These are phyloP conservation scores for Chimonanthus salicifolius DNA, from an alignment of 164 flowering plant genomes.

Conservation along the genomic window DNA sequence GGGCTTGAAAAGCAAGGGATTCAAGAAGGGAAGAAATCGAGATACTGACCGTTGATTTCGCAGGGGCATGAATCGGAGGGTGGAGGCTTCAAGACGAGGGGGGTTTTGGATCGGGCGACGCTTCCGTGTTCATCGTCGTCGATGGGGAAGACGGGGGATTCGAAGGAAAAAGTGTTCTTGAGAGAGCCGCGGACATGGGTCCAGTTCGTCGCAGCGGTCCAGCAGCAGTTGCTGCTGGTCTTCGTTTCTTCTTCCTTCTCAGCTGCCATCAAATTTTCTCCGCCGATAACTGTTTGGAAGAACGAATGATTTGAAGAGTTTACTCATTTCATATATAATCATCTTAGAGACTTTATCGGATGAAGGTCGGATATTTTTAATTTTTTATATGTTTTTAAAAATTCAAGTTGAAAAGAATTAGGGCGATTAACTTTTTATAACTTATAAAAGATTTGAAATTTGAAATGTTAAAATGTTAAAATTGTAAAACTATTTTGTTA, in stretches of 20 bases:
- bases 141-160: conserved; percentile 34
- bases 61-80: conserved; percentile 43
- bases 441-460: too few species aligned
- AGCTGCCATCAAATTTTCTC: not conserved
- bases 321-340: too few species aligned
- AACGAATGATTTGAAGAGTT: too few species aligned
- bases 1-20: not conserved
- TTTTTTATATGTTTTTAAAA: too few species aligned
- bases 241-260: not conserved
- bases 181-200: conserved; percentile 38
- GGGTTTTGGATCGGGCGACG: conserved; percentile 13
- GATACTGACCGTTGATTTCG: conserved; percentile 49
- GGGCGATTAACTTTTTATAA: too few species aligned
- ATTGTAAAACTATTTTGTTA: too few species aligned
- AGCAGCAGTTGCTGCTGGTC: conserved; percentile 5
- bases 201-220: conserved; percentile 47
- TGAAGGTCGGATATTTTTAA: too few species aligned
- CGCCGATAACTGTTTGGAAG: not conserved
- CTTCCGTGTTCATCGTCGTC: conserved; percentile 11
- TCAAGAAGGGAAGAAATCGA: not conserved
- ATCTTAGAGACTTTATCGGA: too few species aligned
- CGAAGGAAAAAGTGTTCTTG: conserved; percentile 31
- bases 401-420: too few species aligned
- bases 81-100: conserved; percentile 38
- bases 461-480: too few species aligned